These are phyloP conservation scores for Raddia guianensis DNA, from an alignment of 176 grass and related monocot genomes.

Conservation along the genomic window DNA sequence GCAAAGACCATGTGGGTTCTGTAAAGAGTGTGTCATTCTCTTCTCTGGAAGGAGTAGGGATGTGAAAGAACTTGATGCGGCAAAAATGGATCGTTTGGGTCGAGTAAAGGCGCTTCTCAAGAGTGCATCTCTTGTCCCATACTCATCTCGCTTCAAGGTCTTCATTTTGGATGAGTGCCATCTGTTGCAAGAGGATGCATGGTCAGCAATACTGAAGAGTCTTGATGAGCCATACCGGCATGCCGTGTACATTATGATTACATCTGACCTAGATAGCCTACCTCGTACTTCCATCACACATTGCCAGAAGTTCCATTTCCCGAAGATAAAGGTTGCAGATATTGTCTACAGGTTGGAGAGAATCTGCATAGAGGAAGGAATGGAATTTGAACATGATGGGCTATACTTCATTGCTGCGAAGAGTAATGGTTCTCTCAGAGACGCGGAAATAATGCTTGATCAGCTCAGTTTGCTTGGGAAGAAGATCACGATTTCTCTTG, in stretches of 20 bases:
- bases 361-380: conserved; percentile 84
- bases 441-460: conserved; percentile 96
- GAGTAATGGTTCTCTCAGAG: conserved; percentile 90
- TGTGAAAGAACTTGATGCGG: conserved; percentile 86
- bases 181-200: conserved; percentile 77
- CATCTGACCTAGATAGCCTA: conserved; percentile 72
- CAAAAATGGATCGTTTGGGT: conserved; percentile 72
- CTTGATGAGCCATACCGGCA: conserved; percentile 76
- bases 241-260: conserved; percentile 91
- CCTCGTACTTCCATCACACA: conserved; percentile 68
- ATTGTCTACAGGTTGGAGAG: conserved; percentile 71
- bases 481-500: conserved; percentile 91
- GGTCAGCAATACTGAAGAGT: conserved; percentile 86
- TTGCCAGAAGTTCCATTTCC: conserved; percentile 97
- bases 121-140: conserved; percentile 75
- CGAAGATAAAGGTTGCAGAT: conserved; percentile 86
- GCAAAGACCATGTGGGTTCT: conserved; percentile 90
- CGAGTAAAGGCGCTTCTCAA: conserved; percentile 82
- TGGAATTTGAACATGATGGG: conserved; percentile 91
- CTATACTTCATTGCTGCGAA: conserved; percentile 85
- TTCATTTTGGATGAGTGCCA: conserved; percentile 97
- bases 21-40: conserved; percentile 83
- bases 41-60: conserved; percentile 87
- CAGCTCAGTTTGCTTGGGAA: conserved; percentile 96
- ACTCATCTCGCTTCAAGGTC: conserved; percentile 83